Conservation (phyloP, 192 early-diverging fungal genomes). For the Thamnidium elegans region DNA sequence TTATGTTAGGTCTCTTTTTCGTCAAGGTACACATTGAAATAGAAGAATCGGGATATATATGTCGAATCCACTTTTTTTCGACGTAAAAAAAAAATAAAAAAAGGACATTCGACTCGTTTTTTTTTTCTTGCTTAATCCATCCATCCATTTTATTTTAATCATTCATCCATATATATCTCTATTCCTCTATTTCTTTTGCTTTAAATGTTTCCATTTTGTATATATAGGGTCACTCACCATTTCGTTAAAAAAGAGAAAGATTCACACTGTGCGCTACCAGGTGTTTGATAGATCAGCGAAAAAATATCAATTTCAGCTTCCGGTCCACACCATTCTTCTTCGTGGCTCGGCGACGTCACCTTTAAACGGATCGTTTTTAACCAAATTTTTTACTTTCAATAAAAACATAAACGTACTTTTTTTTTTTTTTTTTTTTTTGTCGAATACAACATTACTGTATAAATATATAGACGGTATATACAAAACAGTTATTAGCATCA, state of each 20-base stretch:
- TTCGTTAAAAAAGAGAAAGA: constrained; percentile 20
- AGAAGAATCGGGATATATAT: no score
- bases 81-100: background rate
- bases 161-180: constrained; percentile 8
- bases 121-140: background rate
- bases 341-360: background rate
- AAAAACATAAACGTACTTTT: background rate
- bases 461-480: background rate
- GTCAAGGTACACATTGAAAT: no score
- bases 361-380: background rate
- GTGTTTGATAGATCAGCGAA: no score
- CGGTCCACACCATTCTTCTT: background rate
- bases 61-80: no score
- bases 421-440: background rate
- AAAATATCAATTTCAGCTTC: background rate
- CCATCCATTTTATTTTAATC: background rate
- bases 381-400: background rate
- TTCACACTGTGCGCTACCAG: background rate
- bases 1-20: background rate
- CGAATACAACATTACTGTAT: background rate
- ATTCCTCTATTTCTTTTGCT: background rate
- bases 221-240: constrained; percentile 15
- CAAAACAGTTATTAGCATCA: background rate
- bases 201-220: background rate
- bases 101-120: background rate